Evolutionary conservation across 75 land plant genomes (phyloP).

Genomic region (Chamaecyparis obtusa): DNA sequence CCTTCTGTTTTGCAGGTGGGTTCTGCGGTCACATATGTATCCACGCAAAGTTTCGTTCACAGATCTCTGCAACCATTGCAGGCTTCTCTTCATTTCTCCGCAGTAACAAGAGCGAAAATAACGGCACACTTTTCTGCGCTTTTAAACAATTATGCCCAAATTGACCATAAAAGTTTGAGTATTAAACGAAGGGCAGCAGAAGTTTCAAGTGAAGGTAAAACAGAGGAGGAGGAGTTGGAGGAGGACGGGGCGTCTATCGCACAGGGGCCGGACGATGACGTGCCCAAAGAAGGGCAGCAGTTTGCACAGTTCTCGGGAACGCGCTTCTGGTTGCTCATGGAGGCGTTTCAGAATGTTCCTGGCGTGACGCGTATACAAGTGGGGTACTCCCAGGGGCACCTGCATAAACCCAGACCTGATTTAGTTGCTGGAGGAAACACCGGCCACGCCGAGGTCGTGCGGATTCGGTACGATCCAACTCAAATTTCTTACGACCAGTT

Average conservation of each 20-base stretch:
- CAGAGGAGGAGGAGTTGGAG: not conserved
- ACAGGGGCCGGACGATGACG: constrained; percentile 74
- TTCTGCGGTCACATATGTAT: not conserved
- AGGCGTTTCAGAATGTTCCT: constrained; percentile 68
- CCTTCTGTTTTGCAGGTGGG: not conserved
- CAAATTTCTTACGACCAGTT: constrained; percentile 51
- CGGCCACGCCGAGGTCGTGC: constrained; percentile 68
- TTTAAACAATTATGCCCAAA: not conserved
- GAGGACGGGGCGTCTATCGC: constrained; percentile 29
- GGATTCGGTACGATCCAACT: constrained; percentile 60
- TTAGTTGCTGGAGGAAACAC: constrained; percentile 60
- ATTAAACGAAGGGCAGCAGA: not conserved
- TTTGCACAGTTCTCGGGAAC: constrained; percentile 82
- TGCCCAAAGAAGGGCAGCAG: constrained; percentile 49
- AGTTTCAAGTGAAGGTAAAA: not conserved
- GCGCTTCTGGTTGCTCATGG: constrained; percentile 81
- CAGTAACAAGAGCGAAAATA: not conserved
- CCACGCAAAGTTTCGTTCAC: not conserved
- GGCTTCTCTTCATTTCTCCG: not conserved
- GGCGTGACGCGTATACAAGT: constrained; percentile 83
- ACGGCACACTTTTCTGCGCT: not conserved
- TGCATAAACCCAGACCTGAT: constrained; percentile 57
- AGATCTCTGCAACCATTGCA: not conserved
- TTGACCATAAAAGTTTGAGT: not conserved
- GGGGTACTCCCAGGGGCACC: constrained; percentile 69